These are phyloP conservation scores for Chenopodium suecicum DNA, from an alignment of 148 eudicot genomes.

Conservation along the genomic window DNA sequence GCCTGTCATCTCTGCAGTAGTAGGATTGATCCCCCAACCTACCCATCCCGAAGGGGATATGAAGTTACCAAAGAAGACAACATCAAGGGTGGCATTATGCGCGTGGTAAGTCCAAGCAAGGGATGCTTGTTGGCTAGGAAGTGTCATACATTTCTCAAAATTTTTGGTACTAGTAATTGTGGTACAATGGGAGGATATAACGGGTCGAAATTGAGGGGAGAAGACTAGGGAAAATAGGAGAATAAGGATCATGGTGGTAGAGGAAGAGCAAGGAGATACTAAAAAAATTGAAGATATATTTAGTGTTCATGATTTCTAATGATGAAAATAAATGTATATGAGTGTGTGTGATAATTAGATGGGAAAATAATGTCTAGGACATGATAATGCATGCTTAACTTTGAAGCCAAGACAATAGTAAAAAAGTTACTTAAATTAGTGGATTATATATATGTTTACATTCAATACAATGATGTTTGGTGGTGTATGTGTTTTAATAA, in stretches of 20 bases:
- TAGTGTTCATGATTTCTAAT: neutral
- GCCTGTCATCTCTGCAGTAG: slow-evolving; percentile 76
- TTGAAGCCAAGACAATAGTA: slow-evolving; percentile 42
- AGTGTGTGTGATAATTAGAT: neutral
- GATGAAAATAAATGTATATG: slow-evolving; percentile 8
- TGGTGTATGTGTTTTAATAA: slow-evolving; percentile 1
- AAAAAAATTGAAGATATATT: slow-evolving; percentile 16
- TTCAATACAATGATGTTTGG: slow-evolving; percentile 1
- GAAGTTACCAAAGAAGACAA: slow-evolving; percentile 75
- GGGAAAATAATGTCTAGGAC: neutral
- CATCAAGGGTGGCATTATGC: slow-evolving; percentile 67
- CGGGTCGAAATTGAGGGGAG: slow-evolving; percentile 16
- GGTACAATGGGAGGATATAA: slow-evolving; percentile 54
- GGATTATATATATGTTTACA: no score
- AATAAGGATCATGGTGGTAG: slow-evolving; percentile 38
- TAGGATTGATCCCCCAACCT: slow-evolving; percentile 83
- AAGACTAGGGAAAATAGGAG: slow-evolving; percentile 29
- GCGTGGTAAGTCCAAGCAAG: slow-evolving; percentile 86
- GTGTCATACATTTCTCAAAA: slow-evolving; percentile 73
- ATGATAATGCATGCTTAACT: slow-evolving; percentile 44
- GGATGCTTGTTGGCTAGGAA: slow-evolving; percentile 85
- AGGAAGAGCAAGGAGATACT: neutral
- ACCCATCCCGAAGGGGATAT: slow-evolving; percentile 99
- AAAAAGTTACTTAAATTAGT: neutral
- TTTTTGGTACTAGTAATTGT: slow-evolving; percentile 52